Evolutionary conservation across 805 yeast genomes (phyloP), one percentile per base, ranked within the genome.

Genomic region (Ogataea thermomethanolica): DNA sequence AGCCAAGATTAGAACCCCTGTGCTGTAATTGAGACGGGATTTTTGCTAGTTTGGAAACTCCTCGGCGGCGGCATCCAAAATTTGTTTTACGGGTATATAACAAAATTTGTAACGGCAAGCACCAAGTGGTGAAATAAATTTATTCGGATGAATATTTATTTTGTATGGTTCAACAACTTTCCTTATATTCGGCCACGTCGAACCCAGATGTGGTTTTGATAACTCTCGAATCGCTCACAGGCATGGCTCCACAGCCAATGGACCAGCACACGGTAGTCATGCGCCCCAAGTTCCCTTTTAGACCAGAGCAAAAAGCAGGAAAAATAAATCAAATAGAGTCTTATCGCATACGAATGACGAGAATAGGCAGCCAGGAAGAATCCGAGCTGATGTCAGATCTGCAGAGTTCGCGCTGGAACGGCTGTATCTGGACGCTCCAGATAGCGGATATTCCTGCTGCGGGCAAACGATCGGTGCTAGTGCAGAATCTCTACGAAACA

Each of bases 381-480:
- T 49, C 49, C 23, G 39, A 59, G 5, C 37, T 55, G 5, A 24
- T 44, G 26, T 31, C 46, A 29, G 13, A 45, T 25, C 39, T 41
- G n/a, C 34, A 30, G 10, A 35, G 41, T 13, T 29, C 51, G 5
- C 30, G 37, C 4, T 35, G 50, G 40, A 50, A 43, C 47, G 52
- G 47, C 41, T 67, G 53, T 46, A 63, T 62, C 29, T 84, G 90
- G 91, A 71, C 81, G 1, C 53, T 84, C 7, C 84, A 77, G 49
- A 67, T 79, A 20, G 67, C 77, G 5, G 95, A 85, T 60, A 81
- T 85, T 9, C 93, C 93, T 2, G 76, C 81, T 6, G 90, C 87
- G 8, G 91, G 91, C 3, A 74, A 70, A 62, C 71, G 75, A 53
- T 73, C 74, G 58, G 81, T 74, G 39, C 73, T 71, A 17, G 78